Conservation (phyloP, 305 asterid species). For the Solanum hybrid region DNA sequence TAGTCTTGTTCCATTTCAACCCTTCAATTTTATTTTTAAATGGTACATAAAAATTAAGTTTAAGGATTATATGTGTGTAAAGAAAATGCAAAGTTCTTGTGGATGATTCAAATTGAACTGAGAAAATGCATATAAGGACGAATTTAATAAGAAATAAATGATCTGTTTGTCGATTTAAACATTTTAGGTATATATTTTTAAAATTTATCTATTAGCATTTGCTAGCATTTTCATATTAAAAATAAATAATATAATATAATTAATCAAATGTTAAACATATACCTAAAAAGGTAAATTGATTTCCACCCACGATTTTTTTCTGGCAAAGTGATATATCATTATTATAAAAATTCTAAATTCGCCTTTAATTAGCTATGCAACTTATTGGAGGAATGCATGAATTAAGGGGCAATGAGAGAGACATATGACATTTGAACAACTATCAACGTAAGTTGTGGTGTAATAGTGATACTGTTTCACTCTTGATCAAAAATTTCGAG, state of each 20-base stretch:
- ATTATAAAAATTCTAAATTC: too few species aligned
- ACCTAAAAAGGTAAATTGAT: neutral
- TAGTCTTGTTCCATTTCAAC: neutral
- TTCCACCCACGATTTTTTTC: neutral
- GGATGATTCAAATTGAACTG: neutral
- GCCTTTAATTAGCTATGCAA: neutral
- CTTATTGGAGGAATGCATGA: too few species aligned
- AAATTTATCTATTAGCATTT: neutral
- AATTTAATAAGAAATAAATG: neutral
- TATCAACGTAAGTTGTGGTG: too few species aligned
- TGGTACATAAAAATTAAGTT: neutral
- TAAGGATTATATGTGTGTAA: too few species aligned
- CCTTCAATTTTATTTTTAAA: neutral
- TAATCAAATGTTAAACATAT: too few species aligned
- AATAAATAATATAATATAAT: too few species aligned
- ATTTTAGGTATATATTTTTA: neutral
- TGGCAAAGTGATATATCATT: neutral
- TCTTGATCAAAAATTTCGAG: too few species aligned
- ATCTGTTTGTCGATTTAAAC: too few species aligned
- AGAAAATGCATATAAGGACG: too few species aligned
- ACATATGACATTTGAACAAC: too few species aligned
- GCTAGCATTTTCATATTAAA: neutral
- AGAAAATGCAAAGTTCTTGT: neutral
- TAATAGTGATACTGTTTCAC: too few species aligned
- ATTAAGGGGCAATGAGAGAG: neutral